Evolutionary conservation across 768 basidiomycete species (phyloP).

Genomic region (Stropharia rugosoannulata): DNA sequence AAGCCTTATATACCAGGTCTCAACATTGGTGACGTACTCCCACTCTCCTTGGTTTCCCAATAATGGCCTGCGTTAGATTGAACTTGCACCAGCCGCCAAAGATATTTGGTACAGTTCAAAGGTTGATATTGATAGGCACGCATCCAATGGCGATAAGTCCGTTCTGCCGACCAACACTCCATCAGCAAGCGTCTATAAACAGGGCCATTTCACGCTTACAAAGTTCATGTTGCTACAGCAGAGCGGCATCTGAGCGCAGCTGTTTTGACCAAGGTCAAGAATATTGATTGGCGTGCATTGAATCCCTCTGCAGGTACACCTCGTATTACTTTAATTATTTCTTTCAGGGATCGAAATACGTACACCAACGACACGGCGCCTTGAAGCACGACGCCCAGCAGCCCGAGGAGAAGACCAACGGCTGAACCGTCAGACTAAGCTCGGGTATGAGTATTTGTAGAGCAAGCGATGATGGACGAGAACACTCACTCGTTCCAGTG

Average conservation of each 20-base stretch:
- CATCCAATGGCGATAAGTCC: conserved; percentile 28
- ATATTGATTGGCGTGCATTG: conserved; percentile 20
- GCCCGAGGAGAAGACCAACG: conserved; percentile 10
- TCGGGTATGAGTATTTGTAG: not conserved
- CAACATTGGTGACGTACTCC: too few relatives aligned
- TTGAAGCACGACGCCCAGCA: conserved; percentile 15
- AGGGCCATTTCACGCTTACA: conserved; percentile 12
- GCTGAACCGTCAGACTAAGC: conserved; percentile 10
- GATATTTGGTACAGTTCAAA: conserved; percentile 8
- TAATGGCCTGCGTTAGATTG: too few relatives aligned
- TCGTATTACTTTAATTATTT: not conserved
- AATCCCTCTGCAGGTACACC: conserved; percentile 7
- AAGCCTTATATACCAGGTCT: too few relatives aligned
- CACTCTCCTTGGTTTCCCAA: too few relatives aligned
- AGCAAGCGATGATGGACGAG: not conserved
- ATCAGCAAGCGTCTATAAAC: not conserved
- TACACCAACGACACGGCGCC: conserved; percentile 17
- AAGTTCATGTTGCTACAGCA: conserved; percentile 26
- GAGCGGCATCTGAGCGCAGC: conserved; percentile 22
- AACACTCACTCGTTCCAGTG: conserved; percentile 10
- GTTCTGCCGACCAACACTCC: conserved; percentile 9
- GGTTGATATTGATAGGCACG: conserved; percentile 24
- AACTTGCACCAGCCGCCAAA: too few relatives aligned
- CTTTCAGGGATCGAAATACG: not conserved
- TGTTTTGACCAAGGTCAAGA: conserved; percentile 16